These are phyloP conservation scores for Linum trigynum DNA, from an alignment of 345 rosid species.

Conservation along the genomic window DNA sequence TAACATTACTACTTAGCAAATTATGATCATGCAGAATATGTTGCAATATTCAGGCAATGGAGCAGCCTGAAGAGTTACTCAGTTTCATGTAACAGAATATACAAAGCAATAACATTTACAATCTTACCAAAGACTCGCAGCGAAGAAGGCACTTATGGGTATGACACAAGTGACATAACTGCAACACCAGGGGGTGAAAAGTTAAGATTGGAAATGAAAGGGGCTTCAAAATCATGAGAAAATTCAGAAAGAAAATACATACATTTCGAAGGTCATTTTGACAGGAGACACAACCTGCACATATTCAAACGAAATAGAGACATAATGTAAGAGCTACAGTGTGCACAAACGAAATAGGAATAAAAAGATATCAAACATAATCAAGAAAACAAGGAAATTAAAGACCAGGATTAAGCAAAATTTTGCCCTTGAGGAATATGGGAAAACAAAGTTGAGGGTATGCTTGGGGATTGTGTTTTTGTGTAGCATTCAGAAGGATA, in stretches of 20 bases:
- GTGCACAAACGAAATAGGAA: slow-evolving; percentile 3
- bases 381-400: background rate
- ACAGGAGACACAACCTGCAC: slow-evolving; percentile 88
- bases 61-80: background rate
- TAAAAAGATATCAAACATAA: background rate
- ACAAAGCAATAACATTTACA: too few species aligned
- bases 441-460: background rate
- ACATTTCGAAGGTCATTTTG: slow-evolving; percentile 94
- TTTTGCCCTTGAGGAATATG: background rate
- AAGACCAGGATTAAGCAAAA: background rate
- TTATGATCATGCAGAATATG: background rate
- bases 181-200: slow-evolving; percentile 18
- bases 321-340: background rate
- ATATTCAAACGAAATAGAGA: slow-evolving; percentile 3
- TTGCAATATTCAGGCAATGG: background rate
- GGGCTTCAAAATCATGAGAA: background rate
- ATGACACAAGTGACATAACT: slow-evolving; percentile 90
- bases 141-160: slow-evolving; percentile 94
- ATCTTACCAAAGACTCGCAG: slow-evolving; percentile 94
- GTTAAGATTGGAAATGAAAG: background rate
- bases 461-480: too few species aligned
- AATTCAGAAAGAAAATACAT: slow-evolving; percentile 19
- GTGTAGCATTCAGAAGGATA: background rate
- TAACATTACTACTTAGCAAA: background rate
- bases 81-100: too few species aligned